Evolutionary conservation across 768 basidiomycete species (phyloP).

Genomic region (Calocybe cyanea): DNA sequence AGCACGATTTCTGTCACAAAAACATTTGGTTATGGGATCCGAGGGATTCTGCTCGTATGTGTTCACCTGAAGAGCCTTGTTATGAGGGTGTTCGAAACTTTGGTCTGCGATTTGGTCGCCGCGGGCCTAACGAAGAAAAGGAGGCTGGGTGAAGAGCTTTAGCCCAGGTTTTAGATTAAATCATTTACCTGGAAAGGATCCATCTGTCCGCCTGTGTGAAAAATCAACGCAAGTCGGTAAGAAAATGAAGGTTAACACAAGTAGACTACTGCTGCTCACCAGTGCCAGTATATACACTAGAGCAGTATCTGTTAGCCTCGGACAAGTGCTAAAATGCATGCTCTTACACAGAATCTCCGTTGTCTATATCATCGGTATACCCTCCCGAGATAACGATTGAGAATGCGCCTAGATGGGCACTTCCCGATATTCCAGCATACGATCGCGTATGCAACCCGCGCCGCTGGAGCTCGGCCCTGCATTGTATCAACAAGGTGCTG

Average conservation of each 20-base stretch:
- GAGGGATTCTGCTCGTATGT: not conserved
- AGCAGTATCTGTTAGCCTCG: not conserved
- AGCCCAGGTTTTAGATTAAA: no score
- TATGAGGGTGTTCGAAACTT: slow-evolving; percentile 29
- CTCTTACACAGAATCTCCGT: slow-evolving; percentile 34
- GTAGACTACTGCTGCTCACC: slow-evolving; percentile 26
- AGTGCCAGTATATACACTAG: slow-evolving; percentile 38
- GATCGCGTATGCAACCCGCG: slow-evolving; percentile 24
- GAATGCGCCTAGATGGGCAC: slow-evolving; percentile 28
- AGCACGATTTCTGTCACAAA: slow-evolving; percentile 24
- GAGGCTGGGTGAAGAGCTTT: no score
- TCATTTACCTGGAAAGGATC: slow-evolving; percentile 8
- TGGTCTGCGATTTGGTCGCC: slow-evolving; percentile 29
- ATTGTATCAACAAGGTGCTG: not conserved
- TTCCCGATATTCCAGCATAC: slow-evolving; percentile 34
- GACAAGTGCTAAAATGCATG: not conserved
- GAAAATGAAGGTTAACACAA: not conserved
- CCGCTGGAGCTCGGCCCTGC: slow-evolving; percentile 23
- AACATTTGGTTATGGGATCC: not conserved
- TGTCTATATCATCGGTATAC: slow-evolving; percentile 38
- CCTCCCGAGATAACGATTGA: slow-evolving; percentile 37
- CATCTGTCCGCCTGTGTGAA: slow-evolving; percentile 18
- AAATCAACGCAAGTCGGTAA: not conserved
- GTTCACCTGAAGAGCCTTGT: slow-evolving; percentile 29
- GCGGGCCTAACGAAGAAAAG: slow-evolving; percentile 13